Evolutionary conservation across 805 yeast species (phyloP).

Genomic region (Cyberlindnera veronae): DNA sequence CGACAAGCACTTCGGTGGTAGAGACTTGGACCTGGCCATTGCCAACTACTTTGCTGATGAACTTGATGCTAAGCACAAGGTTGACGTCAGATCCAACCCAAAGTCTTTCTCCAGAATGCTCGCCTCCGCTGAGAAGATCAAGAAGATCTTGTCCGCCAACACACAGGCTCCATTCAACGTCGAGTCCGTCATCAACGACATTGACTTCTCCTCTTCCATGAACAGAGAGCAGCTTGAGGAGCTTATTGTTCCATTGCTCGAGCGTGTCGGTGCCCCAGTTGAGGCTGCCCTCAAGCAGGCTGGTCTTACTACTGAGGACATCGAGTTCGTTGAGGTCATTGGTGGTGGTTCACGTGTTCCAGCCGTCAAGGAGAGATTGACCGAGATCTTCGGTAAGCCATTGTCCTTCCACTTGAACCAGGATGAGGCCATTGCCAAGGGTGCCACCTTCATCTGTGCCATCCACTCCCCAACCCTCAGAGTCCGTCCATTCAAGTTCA

Average conservation of each 20-base stretch:
- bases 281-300: constrained; percentile 81
- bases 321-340: constrained; percentile 90
- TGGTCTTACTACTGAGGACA: constrained; percentile 62
- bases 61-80: constrained; percentile 87
- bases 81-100: constrained; percentile 85
- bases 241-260: constrained; percentile 76
- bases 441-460: constrained; percentile 98
- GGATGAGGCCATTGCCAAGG: constrained; percentile 98
- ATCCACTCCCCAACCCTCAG: constrained; percentile 98
- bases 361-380: constrained; percentile 73
- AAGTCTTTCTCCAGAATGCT: constrained; percentile 94
- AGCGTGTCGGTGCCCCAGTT: constrained; percentile 72
- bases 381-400: constrained; percentile 78
- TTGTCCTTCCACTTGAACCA: constrained; percentile 95
- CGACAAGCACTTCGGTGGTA: constrained; percentile 97
- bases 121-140: constrained; percentile 86
- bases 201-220: constrained; percentile 87
- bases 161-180: constrained; percentile 89
- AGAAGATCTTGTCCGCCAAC: constrained; percentile 96
- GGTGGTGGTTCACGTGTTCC: constrained; percentile 99
- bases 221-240: constrained; percentile 92
- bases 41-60: constrained; percentile 94
- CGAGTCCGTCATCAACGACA: constrained; percentile 96
- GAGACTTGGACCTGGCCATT: constrained; percentile 91
- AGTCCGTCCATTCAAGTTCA: constrained; percentile 98